phyloP scores from a whole-genome alignment of 2,329 filamentous ascomycete species.

The Neonectria neomacrospora region DNA sequence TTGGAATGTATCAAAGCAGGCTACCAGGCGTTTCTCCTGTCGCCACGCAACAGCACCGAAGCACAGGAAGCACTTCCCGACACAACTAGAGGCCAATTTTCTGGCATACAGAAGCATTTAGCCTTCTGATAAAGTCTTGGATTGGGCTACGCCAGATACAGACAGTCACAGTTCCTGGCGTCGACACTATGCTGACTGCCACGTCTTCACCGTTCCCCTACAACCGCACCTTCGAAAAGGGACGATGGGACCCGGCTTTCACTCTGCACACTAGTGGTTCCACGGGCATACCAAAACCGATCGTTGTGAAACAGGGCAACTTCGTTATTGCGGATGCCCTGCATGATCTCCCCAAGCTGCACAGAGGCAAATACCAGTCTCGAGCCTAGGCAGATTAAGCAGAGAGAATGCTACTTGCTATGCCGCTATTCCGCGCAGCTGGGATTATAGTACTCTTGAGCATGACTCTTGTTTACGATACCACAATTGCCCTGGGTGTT shows the following conservation, averaged over 20 bases:
- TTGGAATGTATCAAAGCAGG: conserved; percentile 56
- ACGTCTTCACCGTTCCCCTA: conserved; percentile 44
- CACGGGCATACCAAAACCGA: conserved; percentile 48
- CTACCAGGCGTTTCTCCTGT: conserved; percentile 50
- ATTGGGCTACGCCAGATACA: conserved; percentile 27
- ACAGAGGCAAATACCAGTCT: conserved; percentile 14
- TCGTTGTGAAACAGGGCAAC: conserved; percentile 29
- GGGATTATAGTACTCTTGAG: conserved; percentile 29
- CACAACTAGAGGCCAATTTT: conserved; percentile 36
- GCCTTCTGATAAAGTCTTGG: neutral
- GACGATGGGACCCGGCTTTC: conserved; percentile 42
- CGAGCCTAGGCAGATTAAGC: conserved; percentile 4
- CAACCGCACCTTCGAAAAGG: conserved; percentile 45
- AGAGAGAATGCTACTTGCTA: conserved; percentile 25
- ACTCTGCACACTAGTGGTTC: conserved; percentile 52
- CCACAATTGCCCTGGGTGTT: conserved; percentile 44
- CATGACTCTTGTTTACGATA: conserved; percentile 18
- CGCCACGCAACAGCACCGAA: conserved; percentile 46
- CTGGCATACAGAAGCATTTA: conserved; percentile 1
- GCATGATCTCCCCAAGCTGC: conserved; percentile 15
- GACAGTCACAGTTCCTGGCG: conserved; percentile 30
- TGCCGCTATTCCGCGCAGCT: conserved; percentile 40
- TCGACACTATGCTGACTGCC: neutral
- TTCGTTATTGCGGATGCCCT: conserved; percentile 29
- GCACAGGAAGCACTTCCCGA: conserved; percentile 44